Evolutionary conservation across 2,329 filamentous ascomycete species (phyloP).

Genomic region (Stachybotrys echinatus): DNA sequence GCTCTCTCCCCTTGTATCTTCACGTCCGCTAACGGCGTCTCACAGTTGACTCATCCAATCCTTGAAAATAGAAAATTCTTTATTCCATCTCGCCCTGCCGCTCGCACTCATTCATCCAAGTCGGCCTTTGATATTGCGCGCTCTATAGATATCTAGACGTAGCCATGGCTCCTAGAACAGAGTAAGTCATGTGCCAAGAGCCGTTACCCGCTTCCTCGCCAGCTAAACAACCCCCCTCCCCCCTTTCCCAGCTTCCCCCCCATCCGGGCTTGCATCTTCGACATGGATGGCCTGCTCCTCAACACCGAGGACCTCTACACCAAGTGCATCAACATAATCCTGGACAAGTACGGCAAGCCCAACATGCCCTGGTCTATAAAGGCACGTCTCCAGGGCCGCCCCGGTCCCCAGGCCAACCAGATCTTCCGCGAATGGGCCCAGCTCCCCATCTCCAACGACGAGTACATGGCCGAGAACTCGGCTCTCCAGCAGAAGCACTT

Average conservation of each 20-base stretch:
- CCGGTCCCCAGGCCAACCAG: constrained; percentile 45
- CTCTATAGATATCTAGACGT: too few species aligned
- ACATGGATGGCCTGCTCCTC: constrained; percentile 96
- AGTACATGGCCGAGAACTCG: constrained; percentile 57
- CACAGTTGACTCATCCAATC: too few species aligned
- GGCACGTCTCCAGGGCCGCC: constrained; percentile 68
- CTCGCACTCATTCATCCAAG: too few species aligned
- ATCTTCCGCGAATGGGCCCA: constrained; percentile 75
- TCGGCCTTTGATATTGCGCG: too few species aligned
- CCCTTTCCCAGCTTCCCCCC: constrained; percentile 63
- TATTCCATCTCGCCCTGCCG: too few species aligned
- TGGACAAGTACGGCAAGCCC: constrained; percentile 68
- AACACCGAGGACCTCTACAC: constrained; percentile 92
- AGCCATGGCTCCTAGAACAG: constrained; percentile 37
- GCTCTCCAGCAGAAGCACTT: constrained; percentile 69
- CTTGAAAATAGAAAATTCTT: too few species aligned
- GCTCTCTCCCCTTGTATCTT: too few species aligned
- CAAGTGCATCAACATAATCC: constrained; percentile 72
- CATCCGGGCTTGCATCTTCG: constrained; percentile 88
- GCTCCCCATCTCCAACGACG: constrained; percentile 67
- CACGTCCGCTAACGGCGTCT: too few species aligned
- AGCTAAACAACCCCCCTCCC: too few species aligned
- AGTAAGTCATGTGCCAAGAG: constrained; percentile 26
- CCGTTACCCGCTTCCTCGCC: neutral
- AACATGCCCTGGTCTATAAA: constrained; percentile 90